Percentiles rank a stretch among this genome's conserved stretches.
These are phyloP conservation scores for Metarhizium rileyi DNA, from an alignment of 2,329 filamentous ascomycete species.

Conservation along the genomic window DNA sequence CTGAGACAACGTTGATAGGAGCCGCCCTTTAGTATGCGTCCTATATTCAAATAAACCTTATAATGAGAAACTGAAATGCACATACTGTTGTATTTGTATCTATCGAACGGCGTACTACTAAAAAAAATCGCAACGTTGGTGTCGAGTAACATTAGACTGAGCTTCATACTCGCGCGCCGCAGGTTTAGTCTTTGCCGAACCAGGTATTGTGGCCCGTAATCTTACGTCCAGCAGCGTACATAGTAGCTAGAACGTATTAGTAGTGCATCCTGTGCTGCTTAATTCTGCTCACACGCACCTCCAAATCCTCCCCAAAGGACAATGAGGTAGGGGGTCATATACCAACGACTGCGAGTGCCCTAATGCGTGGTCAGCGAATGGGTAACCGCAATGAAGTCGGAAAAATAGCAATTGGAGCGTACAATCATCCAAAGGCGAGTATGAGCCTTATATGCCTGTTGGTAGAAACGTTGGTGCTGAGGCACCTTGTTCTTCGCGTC, in stretches of 20 bases:
- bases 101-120: not conserved
- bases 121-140: not conserved
- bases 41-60: not conserved
- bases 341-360: conserved; percentile 53
- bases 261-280: not conserved
- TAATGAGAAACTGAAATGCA: not conserved
- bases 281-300: conserved; percentile 37
- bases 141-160: not conserved
- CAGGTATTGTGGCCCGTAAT: conserved; percentile 71
- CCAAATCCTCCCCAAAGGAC: conserved; percentile 52
- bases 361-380: conserved; percentile 23
- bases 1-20: not conserved
- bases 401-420: conserved; percentile 26
- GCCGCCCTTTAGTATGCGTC: not conserved
- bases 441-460: conserved; percentile 59
- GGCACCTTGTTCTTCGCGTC: conserved; percentile 71
- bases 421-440: conserved; percentile 72
- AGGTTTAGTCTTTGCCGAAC: conserved; percentile 47
- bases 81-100: not conserved
- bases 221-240: conserved; percentile 69
- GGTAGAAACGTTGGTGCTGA: conserved; percentile 64
- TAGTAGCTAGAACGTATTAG: conserved; percentile 29
- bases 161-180: not conserved
- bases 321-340: conserved; percentile 61
- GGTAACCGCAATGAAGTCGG: not conserved